Conservation (phyloP, 129 eudicot species). For the Erigeron canadensis region DNA sequence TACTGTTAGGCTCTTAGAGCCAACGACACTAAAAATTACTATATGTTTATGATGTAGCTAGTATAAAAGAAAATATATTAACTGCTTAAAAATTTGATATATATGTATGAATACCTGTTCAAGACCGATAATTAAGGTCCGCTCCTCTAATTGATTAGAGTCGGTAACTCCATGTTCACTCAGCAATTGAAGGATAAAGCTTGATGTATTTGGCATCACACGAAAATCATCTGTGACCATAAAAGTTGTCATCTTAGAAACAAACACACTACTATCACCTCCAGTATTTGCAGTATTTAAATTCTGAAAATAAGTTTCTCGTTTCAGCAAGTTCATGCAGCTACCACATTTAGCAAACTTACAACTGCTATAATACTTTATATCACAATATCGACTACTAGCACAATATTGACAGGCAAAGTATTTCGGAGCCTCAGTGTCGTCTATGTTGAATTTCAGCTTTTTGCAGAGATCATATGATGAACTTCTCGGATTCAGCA, state of each 20-base stretch:
- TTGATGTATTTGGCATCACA: conserved; percentile 10
- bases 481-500: background rate
- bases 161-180: conserved; percentile 18
- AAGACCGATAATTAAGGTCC: background rate
- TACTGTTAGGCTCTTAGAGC: too few species aligned
- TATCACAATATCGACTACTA: background rate
- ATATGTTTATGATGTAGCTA: background rate
- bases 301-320: background rate
- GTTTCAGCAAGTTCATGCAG: conserved; percentile 12
- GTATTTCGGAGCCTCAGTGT: background rate
- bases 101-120: conserved; percentile 9
- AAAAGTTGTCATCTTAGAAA: conserved; percentile 6
- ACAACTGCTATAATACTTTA: background rate
- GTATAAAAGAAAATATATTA: background rate
- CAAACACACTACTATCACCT: conserved; percentile 26
- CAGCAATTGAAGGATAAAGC: background rate
- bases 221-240: conserved; percentile 27
- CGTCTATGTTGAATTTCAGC: background rate
- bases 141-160: conserved; percentile 8
- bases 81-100: background rate
- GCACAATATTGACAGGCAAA: background rate
- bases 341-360: background rate
- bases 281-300: background rate
- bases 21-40: too few species aligned
- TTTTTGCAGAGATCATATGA: background rate